A percentile compares a stretch with the other conserved stretches of the same genome.
phyloP scores from a whole-genome alignment of 257 asterid genomes.

The Solanum neorickii region DNA sequence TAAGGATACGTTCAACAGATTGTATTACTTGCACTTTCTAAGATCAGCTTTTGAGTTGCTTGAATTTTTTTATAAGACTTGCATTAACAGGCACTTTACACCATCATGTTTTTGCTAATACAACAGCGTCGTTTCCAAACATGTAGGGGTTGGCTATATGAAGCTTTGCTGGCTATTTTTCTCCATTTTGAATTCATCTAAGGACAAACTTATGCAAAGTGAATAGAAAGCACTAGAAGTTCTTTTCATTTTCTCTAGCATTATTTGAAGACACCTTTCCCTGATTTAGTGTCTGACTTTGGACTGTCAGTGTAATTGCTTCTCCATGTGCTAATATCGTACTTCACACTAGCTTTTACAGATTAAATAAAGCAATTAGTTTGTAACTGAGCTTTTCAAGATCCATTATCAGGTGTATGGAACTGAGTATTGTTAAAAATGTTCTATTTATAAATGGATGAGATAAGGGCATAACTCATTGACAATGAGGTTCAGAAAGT shows the following conservation, averaged over 20 bases:
- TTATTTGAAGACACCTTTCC: background rate
- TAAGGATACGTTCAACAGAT: background rate
- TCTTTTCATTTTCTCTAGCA: background rate
- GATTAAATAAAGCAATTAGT: background rate
- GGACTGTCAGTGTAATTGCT: background rate
- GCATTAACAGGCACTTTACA: background rate
- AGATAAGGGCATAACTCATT: background rate
- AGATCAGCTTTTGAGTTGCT: background rate
- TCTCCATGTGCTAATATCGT: background rate
- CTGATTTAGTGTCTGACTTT: background rate
- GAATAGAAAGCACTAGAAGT: background rate
- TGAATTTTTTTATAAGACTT: background rate
- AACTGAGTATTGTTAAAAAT: background rate
- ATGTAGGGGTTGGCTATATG: background rate
- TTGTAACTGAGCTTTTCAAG: background rate
- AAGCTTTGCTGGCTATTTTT: background rate
- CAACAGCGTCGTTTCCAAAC: background rate
- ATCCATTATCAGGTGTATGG: background rate
- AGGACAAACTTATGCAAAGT: background rate
- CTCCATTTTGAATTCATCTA: background rate
- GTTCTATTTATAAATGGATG: background rate
- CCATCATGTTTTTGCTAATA: background rate
- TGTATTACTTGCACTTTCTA: background rate
- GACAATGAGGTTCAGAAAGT: background rate
- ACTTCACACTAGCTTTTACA: background rate